Conservation (phyloP, 2,329 filamentous ascomycete genomes). For the Epichloe uncinata region DNA sequence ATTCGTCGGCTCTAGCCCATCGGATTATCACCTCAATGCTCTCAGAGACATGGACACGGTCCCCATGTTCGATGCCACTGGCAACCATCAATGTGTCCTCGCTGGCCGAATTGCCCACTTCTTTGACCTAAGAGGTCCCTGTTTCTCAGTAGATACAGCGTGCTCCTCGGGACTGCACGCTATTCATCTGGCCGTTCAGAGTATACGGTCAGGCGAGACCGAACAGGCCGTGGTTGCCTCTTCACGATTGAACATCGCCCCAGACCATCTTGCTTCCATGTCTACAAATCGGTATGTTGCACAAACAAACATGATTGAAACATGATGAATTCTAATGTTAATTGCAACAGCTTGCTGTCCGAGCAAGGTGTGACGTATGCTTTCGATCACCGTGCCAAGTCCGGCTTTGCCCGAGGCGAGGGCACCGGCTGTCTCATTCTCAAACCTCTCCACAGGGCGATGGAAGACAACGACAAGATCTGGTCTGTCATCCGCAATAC, state of each 20-base stretch:
- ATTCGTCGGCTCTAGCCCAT: slow-evolving; percentile 33
- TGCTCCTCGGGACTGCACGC: slow-evolving; percentile 38
- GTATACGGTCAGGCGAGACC: slow-evolving; percentile 32
- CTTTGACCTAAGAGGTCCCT: slow-evolving; percentile 40
- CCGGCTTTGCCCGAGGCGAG: slow-evolving; percentile 48
- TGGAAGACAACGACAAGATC: slow-evolving; percentile 41
- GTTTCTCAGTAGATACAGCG: slow-evolving; percentile 37
- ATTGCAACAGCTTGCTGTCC: neutral
- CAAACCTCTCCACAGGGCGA: slow-evolving; percentile 41
- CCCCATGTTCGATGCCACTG: slow-evolving; percentile 39
- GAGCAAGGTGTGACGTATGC: slow-evolving; percentile 25
- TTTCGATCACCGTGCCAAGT: slow-evolving; percentile 15
- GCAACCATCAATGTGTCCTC: slow-evolving; percentile 36
- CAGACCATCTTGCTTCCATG: slow-evolving; percentile 23
- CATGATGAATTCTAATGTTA: neutral
- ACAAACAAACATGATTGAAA: neutral
- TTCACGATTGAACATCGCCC: slow-evolving; percentile 33
- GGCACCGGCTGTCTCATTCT: slow-evolving; percentile 41
- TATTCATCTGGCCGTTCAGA: slow-evolving; percentile 36
- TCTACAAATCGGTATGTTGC: slow-evolving; percentile 6
- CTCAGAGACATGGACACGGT: slow-evolving; percentile 31
- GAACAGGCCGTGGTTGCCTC: slow-evolving; percentile 33
- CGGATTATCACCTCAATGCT: slow-evolving; percentile 34
- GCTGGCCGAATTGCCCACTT: slow-evolving; percentile 42
- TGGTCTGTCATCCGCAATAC: slow-evolving; percentile 36